These are phyloP conservation scores for Dactylonectria macrodidyma DNA, from an alignment of 2,329 filamentous ascomycete genomes.

Conservation along the genomic window DNA sequence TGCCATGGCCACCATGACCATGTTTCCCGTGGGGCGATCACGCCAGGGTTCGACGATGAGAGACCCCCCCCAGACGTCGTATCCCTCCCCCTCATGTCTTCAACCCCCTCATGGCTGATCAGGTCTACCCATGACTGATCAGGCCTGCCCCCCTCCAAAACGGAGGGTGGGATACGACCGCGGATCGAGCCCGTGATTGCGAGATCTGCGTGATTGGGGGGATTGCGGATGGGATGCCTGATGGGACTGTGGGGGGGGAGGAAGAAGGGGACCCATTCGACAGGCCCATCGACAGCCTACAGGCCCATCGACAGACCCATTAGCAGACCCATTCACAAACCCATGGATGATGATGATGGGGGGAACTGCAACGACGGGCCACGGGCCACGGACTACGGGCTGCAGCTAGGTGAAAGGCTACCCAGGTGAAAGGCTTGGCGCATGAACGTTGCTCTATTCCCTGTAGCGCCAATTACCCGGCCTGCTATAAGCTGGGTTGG, in stretches of 20 bases:
- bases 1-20: constrained; percentile 15
- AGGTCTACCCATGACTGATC: no score
- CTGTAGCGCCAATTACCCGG: constrained; percentile 30
- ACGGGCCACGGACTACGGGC: constrained; percentile 15
- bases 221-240: constrained; percentile 20
- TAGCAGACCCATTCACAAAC: neutral
- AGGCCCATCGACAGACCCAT: neutral
- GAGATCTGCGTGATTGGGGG: constrained; percentile 35
- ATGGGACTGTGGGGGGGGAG: constrained; percentile 27
- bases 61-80: neutral
- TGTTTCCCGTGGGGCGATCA: constrained; percentile 35
- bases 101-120: neutral
- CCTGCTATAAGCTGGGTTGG: constrained; percentile 18
- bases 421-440: constrained; percentile 32
- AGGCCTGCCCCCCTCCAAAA: neutral
- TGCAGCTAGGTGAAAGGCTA: constrained; percentile 28
- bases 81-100: neutral
- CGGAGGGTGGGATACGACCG: constrained; percentile 19
- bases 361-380: constrained; percentile 17
- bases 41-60: constrained; percentile 28
- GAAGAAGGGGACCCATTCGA: constrained; percentile 7
- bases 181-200: constrained; percentile 34
- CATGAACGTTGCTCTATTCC: constrained; percentile 33
- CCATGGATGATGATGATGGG: neutral
- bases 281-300: neutral